Percentiles rank a stretch among this genome's conserved stretches.
phyloP scores from a whole-genome alignment of 2,329 filamentous ascomycete species.

The Diplocarpon mali region DNA sequence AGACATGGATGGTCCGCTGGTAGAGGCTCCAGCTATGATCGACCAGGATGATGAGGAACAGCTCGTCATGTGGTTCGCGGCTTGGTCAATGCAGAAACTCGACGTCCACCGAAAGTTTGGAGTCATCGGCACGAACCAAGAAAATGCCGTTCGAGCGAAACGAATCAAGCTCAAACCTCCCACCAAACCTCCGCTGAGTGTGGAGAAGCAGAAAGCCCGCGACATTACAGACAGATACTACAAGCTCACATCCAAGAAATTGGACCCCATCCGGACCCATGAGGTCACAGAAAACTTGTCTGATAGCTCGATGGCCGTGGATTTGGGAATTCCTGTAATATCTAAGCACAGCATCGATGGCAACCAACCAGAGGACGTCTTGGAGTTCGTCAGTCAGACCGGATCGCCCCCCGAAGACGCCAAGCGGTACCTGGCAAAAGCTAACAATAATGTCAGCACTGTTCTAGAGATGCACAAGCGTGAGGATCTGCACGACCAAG shows the following conservation, averaged over 20 bases:
- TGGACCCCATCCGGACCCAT: no score
- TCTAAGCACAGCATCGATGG: no score
- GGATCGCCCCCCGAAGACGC: not conserved
- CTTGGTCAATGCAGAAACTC: slow-evolving; percentile 40
- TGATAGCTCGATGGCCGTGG: no score
- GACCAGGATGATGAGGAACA: slow-evolving; percentile 50
- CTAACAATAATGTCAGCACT: not conserved
- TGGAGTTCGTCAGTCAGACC: not conserved
- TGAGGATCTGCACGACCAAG: not conserved
- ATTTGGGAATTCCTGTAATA: no score
- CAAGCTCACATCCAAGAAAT: no score
- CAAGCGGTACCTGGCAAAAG: not conserved
- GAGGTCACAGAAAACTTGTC: no score
- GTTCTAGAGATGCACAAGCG: slow-evolving; percentile 1
- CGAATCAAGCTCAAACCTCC: slow-evolving; percentile 1
- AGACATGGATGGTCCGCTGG: slow-evolving; percentile 29
- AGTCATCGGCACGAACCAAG: slow-evolving; percentile 35
- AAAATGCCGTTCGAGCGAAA: not conserved
- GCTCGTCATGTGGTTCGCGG: slow-evolving; percentile 51
- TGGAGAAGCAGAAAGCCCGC: not conserved
- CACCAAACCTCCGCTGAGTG: not conserved
- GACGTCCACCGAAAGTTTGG: slow-evolving; percentile 43
- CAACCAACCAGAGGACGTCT: no score
- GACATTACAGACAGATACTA: no score
- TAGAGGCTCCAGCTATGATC: slow-evolving; percentile 37